phyloP scores from a whole-genome alignment of 2,329 filamentous ascomycete species.

The Sphaerulina vaccinii region DNA sequence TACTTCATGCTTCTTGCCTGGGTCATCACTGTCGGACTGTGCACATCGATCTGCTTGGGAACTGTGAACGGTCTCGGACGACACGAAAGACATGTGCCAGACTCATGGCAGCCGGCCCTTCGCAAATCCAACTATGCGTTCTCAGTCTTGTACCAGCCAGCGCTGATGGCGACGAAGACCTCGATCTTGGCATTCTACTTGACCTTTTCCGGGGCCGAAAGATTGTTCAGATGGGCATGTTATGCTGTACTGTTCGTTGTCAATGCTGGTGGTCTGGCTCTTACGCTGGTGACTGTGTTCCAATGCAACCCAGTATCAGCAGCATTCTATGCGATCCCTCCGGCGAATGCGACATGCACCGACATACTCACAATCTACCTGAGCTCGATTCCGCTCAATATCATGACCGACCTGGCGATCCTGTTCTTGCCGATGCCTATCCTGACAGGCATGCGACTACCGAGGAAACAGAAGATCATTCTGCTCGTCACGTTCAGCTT shows the following conservation, averaged over 20 bases:
- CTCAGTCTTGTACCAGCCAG: constrained; percentile 70
- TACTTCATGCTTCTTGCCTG: constrained; percentile 78
- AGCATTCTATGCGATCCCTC: constrained; percentile 58
- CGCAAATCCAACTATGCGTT: constrained; percentile 60
- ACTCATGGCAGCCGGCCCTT: constrained; percentile 51
- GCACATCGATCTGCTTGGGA: constrained; percentile 65
- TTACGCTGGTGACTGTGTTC: constrained; percentile 84
- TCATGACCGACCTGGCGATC: constrained; percentile 85
- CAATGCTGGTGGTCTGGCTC: constrained; percentile 71
- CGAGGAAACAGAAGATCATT: constrained; percentile 81
- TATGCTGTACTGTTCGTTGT: constrained; percentile 75
- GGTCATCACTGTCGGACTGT: constrained; percentile 67
- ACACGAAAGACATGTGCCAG: constrained; percentile 61
- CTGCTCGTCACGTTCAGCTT: constrained; percentile 82
- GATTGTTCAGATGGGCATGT: constrained; percentile 76
- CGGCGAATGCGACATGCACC: constrained; percentile 53
- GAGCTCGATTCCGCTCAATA: constrained; percentile 82
- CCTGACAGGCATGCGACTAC: constrained; percentile 79
- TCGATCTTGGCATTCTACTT: constrained; percentile 93
- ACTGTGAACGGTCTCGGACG: constrained; percentile 66
- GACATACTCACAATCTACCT: constrained; percentile 65
- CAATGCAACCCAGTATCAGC: constrained; percentile 76
- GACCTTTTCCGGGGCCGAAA: constrained; percentile 74
- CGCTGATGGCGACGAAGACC: constrained; percentile 86
- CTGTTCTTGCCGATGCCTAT: constrained; percentile 86